Percentiles rank a stretch among this genome's conserved stretches.
Conservation (phyloP, 768 basidiomycete genomes). For the Serendipita sp. region DNA sequence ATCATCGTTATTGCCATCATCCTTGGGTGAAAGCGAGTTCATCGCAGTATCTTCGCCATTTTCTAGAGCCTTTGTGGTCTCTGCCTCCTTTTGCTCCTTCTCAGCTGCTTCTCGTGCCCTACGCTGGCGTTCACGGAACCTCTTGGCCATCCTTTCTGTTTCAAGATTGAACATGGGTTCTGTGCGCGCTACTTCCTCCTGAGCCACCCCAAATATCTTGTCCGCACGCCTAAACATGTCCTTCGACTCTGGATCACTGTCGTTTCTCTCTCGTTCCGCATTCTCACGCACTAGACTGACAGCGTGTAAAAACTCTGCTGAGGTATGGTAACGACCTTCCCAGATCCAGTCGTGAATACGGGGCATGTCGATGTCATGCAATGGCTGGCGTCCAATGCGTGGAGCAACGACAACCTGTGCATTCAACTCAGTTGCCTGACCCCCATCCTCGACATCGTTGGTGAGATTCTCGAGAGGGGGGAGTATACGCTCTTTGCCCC, state of each 20-base stretch:
- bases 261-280: slow-evolving; percentile 59
- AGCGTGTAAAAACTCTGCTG: slow-evolving; percentile 69
- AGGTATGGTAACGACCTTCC: slow-evolving; percentile 71
- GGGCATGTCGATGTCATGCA: slow-evolving; percentile 85
- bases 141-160: slow-evolving; percentile 68
- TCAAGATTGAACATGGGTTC: slow-evolving; percentile 43
- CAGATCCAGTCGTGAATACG: slow-evolving; percentile 75
- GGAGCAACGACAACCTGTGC: slow-evolving; percentile 20
- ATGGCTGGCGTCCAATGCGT: slow-evolving; percentile 14
- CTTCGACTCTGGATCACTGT: slow-evolving; percentile 43
- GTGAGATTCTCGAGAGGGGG: background rate
- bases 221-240: slow-evolving; percentile 33
- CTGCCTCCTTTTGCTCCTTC: slow-evolving; percentile 19
- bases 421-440: slow-evolving; percentile 12
- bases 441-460: background rate
- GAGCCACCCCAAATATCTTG: slow-evolving; percentile 71
- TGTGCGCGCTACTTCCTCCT: slow-evolving; percentile 31
- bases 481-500: background rate
- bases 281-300: slow-evolving; percentile 26
- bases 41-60: slow-evolving; percentile 17
- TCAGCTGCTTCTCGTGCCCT: slow-evolving; percentile 30
- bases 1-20: background rate
- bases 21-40: background rate
- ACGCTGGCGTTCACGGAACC: slow-evolving; percentile 35
- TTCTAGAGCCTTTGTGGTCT: slow-evolving; percentile 25